A percentile compares a stretch with the other conserved stretches of the same genome.
Conservation (phyloP, 129 eudicot species). For the carrot (Daucus carota) region DH1_v3.0 NC_030382.2:45552501-45553000, state of each 20-base stretch:
- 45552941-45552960: not conserved
- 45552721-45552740: not conserved
- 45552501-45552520: too few relatives aligned
- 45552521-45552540: too few relatives aligned
- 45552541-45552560: too few relatives aligned
- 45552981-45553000: not conserved
- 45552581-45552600: too few relatives aligned
- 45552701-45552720: not conserved
- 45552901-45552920: not conserved
- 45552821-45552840: not conserved
- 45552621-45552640: not conserved
- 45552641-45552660: too few relatives aligned
- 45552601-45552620: too few relatives aligned
- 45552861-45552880: not conserved
- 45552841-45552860: not conserved
- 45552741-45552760: not conserved
- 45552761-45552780: not conserved
- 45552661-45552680: not conserved
- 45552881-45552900: not conserved
- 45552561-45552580: too few relatives aligned
- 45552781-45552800: not conserved
- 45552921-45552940: not conserved
- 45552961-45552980: not conserved
- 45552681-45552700: not conserved
- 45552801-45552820: not conserved